phyloP scores from a whole-genome alignment of 2,329 filamentous ascomycete species.

The Curvularia sp. region DNA sequence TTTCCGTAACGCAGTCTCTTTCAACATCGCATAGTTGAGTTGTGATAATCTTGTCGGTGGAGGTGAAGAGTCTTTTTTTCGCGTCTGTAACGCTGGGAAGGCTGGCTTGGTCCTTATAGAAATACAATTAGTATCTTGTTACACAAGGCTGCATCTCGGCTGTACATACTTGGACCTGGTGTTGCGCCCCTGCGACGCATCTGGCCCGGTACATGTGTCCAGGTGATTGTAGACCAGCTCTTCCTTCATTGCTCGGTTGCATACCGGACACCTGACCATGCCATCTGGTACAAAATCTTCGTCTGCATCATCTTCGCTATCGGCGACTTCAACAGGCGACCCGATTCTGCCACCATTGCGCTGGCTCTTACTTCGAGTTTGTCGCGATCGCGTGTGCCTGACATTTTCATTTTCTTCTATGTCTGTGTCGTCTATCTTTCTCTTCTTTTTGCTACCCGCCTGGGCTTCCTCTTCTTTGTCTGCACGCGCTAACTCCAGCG shows the following conservation, averaged over 20 bases:
- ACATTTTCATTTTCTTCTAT: slow-evolving; percentile 52
- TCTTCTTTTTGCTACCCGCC: slow-evolving; percentile 51
- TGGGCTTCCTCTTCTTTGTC: slow-evolving; percentile 38
- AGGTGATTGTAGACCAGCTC: slow-evolving; percentile 80
- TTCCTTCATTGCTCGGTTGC: slow-evolving; percentile 78
- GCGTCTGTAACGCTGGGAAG: slow-evolving; percentile 33
- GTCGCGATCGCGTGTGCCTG: slow-evolving; percentile 43
- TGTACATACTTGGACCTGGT: slow-evolving; percentile 42
- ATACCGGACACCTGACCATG: slow-evolving; percentile 84
- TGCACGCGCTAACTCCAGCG: slow-evolving; percentile 69
- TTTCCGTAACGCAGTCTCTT: slow-evolving; percentile 76
- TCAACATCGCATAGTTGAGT: slow-evolving; percentile 87
- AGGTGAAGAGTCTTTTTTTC: slow-evolving; percentile 52
- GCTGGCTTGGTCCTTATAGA: slow-evolving; percentile 30
- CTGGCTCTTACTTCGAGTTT: slow-evolving; percentile 51
- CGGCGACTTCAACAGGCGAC: slow-evolving; percentile 48
- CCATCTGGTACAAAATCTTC: slow-evolving; percentile 67
- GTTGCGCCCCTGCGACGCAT: slow-evolving; percentile 36
- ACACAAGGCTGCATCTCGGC: background rate
- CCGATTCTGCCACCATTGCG: slow-evolving; percentile 38
- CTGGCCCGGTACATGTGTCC: slow-evolving; percentile 66
- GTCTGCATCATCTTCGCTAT: slow-evolving; percentile 52
- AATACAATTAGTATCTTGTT: slow-evolving; percentile 16
- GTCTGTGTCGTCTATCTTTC: slow-evolving; percentile 60
- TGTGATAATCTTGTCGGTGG: slow-evolving; percentile 65